A percentile compares a stretch with the other conserved stretches of the same genome.
Evolutionary conservation across 352 stramenopile genomes (phyloP).

Genomic region (Phytophthora lateralis): DNA sequence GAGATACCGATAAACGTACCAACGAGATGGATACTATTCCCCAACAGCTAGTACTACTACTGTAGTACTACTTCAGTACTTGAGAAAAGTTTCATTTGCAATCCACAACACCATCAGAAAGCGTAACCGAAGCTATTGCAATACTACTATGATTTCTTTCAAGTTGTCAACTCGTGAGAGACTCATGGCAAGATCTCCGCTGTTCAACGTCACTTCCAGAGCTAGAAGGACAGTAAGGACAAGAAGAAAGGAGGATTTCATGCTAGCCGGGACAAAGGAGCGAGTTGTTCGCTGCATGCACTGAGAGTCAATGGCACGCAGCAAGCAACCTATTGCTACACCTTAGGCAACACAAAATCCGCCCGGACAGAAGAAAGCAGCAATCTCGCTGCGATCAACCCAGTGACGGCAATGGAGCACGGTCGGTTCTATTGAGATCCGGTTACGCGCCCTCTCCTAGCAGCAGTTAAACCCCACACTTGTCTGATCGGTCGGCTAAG

Average conservation of each 20-base stretch:
- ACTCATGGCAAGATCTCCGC: too few relatives aligned
- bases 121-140: too few relatives aligned
- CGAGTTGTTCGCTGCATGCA: constrained; percentile 5
- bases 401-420: constrained; percentile 84
- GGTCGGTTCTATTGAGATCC: constrained; percentile 52
- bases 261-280: constrained; percentile 38
- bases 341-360: constrained; percentile 79
- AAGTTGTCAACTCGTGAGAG: too few relatives aligned
- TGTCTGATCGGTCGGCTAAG: neutral
- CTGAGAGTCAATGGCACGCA: neutral
- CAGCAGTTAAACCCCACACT: constrained; percentile 26
- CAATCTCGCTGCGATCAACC: constrained; percentile 77
- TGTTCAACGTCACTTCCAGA: too few relatives aligned
- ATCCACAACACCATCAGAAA: too few relatives aligned
- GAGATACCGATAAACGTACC: constrained; percentile 25
- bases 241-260: constrained; percentile 45
- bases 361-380: constrained; percentile 92
- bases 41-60: neutral
- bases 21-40: constrained; percentile 1
- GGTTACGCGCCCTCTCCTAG: constrained; percentile 41
- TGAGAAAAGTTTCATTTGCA: too few relatives aligned
- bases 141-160: too few relatives aligned
- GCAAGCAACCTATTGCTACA: constrained; percentile 12
- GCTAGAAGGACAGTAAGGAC: neutral
- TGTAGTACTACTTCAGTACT: too few relatives aligned